Evolutionary conservation across 352 stramenopile genomes (phyloP), one percentile per base, ranked within the genome.

Genomic region (Phytophthora cajani): DNA sequence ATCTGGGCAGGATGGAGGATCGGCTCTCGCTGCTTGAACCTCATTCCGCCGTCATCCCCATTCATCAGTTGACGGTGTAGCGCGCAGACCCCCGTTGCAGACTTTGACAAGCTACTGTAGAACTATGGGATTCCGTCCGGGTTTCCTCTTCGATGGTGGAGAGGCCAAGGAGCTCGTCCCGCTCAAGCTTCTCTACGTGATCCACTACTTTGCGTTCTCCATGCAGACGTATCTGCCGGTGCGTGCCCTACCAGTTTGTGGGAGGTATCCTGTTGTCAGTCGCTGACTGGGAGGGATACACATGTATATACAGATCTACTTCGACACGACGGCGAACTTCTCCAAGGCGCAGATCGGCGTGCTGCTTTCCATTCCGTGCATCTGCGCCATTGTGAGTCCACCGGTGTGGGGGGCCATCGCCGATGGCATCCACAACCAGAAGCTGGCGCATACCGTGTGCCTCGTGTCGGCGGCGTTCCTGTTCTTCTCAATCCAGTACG

Each of bases 121-220:
- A 44, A 16, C 19, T 21, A 79, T 79, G 72, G 72, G 72, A 1
- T 75, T 77, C 38, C 73, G 69, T 33, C 52, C 61, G 8, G 61
- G 64, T 11, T 91, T 91, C 69, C 33, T 89, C 59, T 62, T 91
- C 55, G 78, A 89, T 19, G 83, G 81, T 54, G 83, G 81, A 46
- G 84, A 91, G 69, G 62, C 80, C 30, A 81, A 79, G 71, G 69
- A 75, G 61, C 82, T 91, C 66, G 69, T 91, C 52, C 79, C 84
- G 50, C 84, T 91, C 72, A 91, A 91, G 71, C 57, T 91, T 54
- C 77, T 90, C 42, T 91, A 90, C 56, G 64, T 88, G 47, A 81
- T 91, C 64, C 77, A 88, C 63, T 87, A 85, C 57, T 83, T 81
- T 23, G 84, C 81, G 10, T 91, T 90, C 72, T 90, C 81, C 44